These are phyloP conservation scores for Curvularia spicifera DNA, from an alignment of 2,329 filamentous ascomycete genomes.

Conservation along the genomic window DNA sequence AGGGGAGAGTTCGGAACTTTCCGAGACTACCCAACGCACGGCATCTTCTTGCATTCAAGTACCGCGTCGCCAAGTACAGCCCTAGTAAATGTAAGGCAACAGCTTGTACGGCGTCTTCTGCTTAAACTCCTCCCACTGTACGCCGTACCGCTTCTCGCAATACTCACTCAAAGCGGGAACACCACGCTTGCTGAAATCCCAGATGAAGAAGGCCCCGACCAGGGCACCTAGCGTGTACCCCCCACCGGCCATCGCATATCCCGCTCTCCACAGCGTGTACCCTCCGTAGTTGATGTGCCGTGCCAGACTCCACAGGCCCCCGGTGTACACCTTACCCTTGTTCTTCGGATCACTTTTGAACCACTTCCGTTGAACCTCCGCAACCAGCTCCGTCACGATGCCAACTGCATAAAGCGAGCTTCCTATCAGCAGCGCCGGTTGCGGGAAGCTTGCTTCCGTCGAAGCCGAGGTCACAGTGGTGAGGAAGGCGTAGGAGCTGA, in stretches of 20 bases:
- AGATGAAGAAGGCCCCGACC: conserved; percentile 52
- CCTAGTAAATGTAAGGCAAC: conserved; percentile 43
- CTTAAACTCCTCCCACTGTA: conserved; percentile 52
- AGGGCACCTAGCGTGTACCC: conserved; percentile 55
- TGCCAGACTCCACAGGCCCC: conserved; percentile 57
- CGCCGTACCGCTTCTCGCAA: conserved; percentile 52
- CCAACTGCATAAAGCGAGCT: conserved; percentile 59
- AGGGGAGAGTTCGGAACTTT: background rate
- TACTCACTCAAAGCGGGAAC: conserved; percentile 60
- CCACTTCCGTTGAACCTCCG: conserved; percentile 63
- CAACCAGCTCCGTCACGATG: conserved; percentile 60
- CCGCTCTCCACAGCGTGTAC: conserved; percentile 59
- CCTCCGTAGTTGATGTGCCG: conserved; percentile 63
- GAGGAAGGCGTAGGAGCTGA: conserved; percentile 63
- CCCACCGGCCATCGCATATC: conserved; percentile 57
- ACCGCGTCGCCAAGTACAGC: background rate
- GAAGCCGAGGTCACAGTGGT: conserved; percentile 57
- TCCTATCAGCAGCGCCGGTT: conserved; percentile 56
- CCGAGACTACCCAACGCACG: background rate
- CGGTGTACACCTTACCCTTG: conserved; percentile 59
- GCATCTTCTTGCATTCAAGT: background rate
- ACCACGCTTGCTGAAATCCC: conserved; percentile 54
- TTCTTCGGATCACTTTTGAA: conserved; percentile 61
- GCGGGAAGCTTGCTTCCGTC: conserved; percentile 49
- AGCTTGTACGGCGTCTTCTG: conserved; percentile 49